Evolutionary conservation across 768 basidiomycete species (phyloP), one percentile per base, ranked within the genome.

Genomic region (Guyanaporus albipodus): DNA sequence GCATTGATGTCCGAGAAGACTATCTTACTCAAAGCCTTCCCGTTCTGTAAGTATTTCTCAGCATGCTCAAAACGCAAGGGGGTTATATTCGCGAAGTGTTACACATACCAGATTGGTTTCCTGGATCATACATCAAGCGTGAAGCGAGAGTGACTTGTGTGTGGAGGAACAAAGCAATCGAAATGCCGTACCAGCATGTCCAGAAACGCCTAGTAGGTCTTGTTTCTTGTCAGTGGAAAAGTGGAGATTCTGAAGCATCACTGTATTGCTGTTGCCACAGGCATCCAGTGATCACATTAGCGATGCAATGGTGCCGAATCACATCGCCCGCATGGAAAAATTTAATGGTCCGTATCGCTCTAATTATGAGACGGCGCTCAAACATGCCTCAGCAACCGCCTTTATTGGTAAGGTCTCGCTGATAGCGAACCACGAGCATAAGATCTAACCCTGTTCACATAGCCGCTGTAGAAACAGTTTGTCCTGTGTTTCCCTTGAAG

Each of bases 101-200:
- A 39, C 41, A 59, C 27, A 14, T 64, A 4, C 65, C 65, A 1
- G 55, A 62, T 9, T 66, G 58, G 60, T 34, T 63, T 6, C 61
- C 61, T 10, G 50, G 54, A 9, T 44, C 53, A n/a, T 37, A 42
- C 14, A 42, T 59, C 15, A 47, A 58, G 29, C 47, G 23, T 26
- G 47, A 48, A 29, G 53, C 57, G 9, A 51, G 27, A 43, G 14
- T 12, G 8, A 37, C 53, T 4, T 43, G 45, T 3, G 44, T 55
- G 33, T 39, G 11, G 36, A 40, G 49, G 10, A 24, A 14, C 35
- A 46, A 32, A 40, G 41, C 46, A 50, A 39, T 52, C 8, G 57
- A 59, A 27, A 35, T 3, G 11, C 57, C 57, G 4, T 58, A 53
- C 36, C 44, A 52, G 18, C 46, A 59, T 18, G 43, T 34, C 9